A percentile compares a stretch with the other conserved stretches of the same genome.
Conservation (phyloP, 441 rosid genomes). For the Erysimum cheiri region DNA sequence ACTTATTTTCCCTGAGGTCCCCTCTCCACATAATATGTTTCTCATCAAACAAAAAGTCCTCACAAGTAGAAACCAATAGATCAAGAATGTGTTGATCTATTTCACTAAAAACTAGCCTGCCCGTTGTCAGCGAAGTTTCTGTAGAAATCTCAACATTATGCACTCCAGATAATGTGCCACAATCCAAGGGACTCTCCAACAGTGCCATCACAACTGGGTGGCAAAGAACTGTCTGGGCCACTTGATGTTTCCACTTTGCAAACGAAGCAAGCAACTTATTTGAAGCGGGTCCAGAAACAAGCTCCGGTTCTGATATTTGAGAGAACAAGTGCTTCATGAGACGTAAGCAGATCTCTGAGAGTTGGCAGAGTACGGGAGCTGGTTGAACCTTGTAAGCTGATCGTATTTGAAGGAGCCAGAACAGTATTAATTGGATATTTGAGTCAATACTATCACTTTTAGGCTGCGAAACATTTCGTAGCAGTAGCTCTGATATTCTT, state of each 20-base stretch:
- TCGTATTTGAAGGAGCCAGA: slow-evolving; percentile 75
- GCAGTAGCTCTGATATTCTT: slow-evolving; percentile 61
- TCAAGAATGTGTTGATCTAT: slow-evolving; percentile 66
- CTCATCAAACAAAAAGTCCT: slow-evolving; percentile 55
- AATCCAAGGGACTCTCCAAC: slow-evolving; percentile 60
- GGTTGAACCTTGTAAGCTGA: slow-evolving; percentile 54
- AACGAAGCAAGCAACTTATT: slow-evolving; percentile 40
- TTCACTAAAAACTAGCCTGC: slow-evolving; percentile 54
- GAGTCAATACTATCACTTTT: slow-evolving; percentile 53
- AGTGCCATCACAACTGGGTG: slow-evolving; percentile 69
- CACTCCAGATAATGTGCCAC: slow-evolving; percentile 45
- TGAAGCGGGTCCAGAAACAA: slow-evolving; percentile 43
- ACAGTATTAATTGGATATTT: slow-evolving; percentile 63
- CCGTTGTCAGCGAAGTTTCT: slow-evolving; percentile 52
- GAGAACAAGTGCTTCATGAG: slow-evolving; percentile 63
- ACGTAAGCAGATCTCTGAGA: slow-evolving; percentile 65
- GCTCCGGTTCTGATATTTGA: slow-evolving; percentile 49
- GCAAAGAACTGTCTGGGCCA: slow-evolving; percentile 60
- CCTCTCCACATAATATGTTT: slow-evolving; percentile 35
- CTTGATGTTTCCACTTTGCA: slow-evolving; percentile 54
- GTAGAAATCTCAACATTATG: slow-evolving; percentile 48
- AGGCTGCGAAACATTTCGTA: slow-evolving; percentile 61
- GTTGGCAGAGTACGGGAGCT: slow-evolving; percentile 52
- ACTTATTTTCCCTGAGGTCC: slow-evolving; percentile 46
- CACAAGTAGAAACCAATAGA: slow-evolving; percentile 62